Base-by-base conservation (phyloP, 2,329 filamentous ascomycete genomes). In the Ophiocordyceps australis region DNA sequence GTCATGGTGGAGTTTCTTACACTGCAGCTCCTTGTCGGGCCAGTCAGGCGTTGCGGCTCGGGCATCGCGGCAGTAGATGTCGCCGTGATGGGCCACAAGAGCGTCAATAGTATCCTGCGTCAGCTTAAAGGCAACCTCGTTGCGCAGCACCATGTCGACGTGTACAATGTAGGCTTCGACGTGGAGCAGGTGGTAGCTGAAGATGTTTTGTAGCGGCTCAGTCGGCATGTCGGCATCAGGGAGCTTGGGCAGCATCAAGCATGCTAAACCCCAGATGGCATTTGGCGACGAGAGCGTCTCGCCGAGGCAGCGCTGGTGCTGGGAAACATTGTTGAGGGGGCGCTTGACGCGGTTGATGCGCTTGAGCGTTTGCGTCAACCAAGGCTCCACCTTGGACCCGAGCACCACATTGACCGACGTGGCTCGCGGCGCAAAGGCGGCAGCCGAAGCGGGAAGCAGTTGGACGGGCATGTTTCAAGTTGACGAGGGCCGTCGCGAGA, bases 151-250 rank as follows among this genome's bases (percentile, higher is more conserved):
- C 83, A 95, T 93, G 59, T 98, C 89, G 53, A 98, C 83, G 53
- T 95, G 86, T 33, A 98, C 89, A 40, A 95, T 86, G 51, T 98
- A 98, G 27, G 89, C 89, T 57, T 95, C 85, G 40, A 95, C 61
- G 49, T 94, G 82, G 45, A 94, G 62, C 46, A 94, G 69, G 59
- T 91, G 78, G 54, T 86, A 89, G 65, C 91, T 91, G 66, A 79
- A 82, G 35, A 94, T 59, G 35, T 79, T 80, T 55, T 94, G 83
- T 38, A 86, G 64, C 36, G 92, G 61, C 23, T 94, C 82, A 52
- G 74, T 74, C 51, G 71, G 72, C 47, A 93, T 65, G 40, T 94
- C 80, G 21, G 80, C 57, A 42, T 93, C 80, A 33, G 86, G 82
- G 14, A 75, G 74, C 57, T 92, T 93, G 43, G 83, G 71, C 22